Percentiles rank a stretch among this genome's conserved stretches.
These are phyloP conservation scores for Gastroboletus turbinatus DNA, from an alignment of 1,284 basidiomycete genomes.

Conservation along the genomic window DNA sequence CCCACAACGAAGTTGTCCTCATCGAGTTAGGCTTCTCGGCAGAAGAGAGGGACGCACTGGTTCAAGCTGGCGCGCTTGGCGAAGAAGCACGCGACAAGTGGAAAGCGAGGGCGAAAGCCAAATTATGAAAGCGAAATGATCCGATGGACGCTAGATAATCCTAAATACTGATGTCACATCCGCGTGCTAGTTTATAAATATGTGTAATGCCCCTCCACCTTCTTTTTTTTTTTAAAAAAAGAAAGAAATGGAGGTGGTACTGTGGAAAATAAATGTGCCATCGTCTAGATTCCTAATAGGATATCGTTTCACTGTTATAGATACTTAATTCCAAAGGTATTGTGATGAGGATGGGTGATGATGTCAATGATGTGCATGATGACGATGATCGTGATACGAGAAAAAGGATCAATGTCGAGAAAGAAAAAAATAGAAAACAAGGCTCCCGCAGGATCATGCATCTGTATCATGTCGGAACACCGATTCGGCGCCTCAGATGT, in stretches of 20 bases:
- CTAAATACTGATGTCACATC: background rate
- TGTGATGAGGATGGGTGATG: background rate
- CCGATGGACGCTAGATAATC: background rate
- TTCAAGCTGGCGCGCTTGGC: slow-evolving; percentile 45
- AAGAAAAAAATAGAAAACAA: background rate
- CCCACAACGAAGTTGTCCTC: slow-evolving; percentile 54
- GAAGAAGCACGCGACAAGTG: slow-evolving; percentile 22
- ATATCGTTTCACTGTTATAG: slow-evolving; percentile 4
- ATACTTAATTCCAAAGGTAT: background rate
- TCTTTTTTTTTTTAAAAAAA: too few relatives aligned
- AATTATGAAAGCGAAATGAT: slow-evolving; percentile 12
- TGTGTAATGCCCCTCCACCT: background rate
- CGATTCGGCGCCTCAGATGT: slow-evolving; percentile 31
- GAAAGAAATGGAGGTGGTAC: background rate
- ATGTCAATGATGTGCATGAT: background rate
- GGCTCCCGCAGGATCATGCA: background rate
- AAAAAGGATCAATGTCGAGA: background rate
- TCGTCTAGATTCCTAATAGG: slow-evolving; percentile 15
- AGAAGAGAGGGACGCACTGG: slow-evolving; percentile 39
- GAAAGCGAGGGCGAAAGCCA: slow-evolving; percentile 13
- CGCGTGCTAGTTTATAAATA: slow-evolving; percentile 11
- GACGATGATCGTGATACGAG: background rate
- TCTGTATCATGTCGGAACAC: slow-evolving; percentile 20
- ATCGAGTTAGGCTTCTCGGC: slow-evolving; percentile 45
- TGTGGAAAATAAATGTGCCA: background rate